A percentile compares a stretch with the other conserved stretches of the same genome.
Conservation (phyloP, 805 yeast species). For the Scheffersomyces ergatensis region DNA sequence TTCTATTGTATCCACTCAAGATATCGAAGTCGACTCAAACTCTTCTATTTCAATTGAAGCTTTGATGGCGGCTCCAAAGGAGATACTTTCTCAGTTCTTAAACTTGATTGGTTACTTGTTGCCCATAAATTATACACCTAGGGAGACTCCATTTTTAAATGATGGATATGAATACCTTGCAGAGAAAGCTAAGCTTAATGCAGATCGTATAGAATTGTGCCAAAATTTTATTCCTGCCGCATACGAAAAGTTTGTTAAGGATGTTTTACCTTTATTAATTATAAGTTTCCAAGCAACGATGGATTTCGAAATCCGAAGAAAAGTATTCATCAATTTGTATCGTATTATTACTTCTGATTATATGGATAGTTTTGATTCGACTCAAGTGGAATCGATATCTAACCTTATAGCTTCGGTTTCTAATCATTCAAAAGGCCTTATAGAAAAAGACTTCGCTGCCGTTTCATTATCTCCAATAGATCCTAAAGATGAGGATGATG, state of each 20-base stretch:
- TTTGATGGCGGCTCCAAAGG: constrained; percentile 70
- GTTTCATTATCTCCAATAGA: neutral
- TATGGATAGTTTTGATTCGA: constrained; percentile 22
- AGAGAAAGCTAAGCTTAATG: constrained; percentile 25
- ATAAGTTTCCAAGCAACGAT: constrained; percentile 72
- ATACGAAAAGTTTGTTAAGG: constrained; percentile 38
- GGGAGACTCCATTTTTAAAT: constrained; percentile 28
- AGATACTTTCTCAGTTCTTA: constrained; percentile 53
- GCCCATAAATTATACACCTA: constrained; percentile 43
- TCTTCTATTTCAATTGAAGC: constrained; percentile 57
- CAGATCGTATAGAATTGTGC: constrained; percentile 28
- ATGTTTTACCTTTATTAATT: constrained; percentile 51
- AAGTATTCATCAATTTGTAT: constrained; percentile 51
- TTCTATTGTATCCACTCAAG: constrained; percentile 1
- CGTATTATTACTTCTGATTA: constrained; percentile 46
- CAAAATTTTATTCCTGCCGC: constrained; percentile 16
- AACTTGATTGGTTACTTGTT: constrained; percentile 55
- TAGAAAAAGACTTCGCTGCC: neutral
- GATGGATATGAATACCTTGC: constrained; percentile 16
- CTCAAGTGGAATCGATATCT: constrained; percentile 34
- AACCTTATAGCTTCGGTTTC: constrained; percentile 58
- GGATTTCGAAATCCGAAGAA: constrained; percentile 60
- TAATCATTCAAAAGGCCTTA: constrained; percentile 35
- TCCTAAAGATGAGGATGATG: constrained; percentile 7
- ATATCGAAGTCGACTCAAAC: neutral